Conservation (phyloP, 2,329 filamentous ascomycete genomes). For the Cryphonectria parasitica region DNA sequence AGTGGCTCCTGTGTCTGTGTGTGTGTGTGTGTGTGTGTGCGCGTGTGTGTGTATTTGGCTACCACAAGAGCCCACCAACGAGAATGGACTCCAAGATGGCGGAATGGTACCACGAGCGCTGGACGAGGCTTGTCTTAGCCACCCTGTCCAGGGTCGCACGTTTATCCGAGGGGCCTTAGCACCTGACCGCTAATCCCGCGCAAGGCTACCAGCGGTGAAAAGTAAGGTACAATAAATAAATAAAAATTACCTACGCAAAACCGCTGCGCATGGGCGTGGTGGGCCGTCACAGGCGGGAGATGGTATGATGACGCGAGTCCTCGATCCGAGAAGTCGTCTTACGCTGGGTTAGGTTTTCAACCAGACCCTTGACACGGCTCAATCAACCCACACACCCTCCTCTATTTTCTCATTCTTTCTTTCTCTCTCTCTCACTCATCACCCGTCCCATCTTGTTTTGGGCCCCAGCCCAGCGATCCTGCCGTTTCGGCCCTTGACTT, state of each 20-base stretch:
- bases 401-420: not conserved
- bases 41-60: not conserved
- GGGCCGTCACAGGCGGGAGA: slow-evolving; percentile 11
- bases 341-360: slow-evolving; percentile 25
- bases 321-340: slow-evolving; percentile 15
- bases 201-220: slow-evolving; percentile 9
- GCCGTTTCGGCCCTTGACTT: not conserved
- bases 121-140: not conserved
- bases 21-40: not conserved
- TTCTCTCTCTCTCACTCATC: not conserved
- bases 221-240: too few relatives aligned
- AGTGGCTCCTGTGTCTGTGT: not conserved
- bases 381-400: slow-evolving; percentile 8
- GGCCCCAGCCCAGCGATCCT: not conserved
- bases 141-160: not conserved
- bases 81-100: not conserved
- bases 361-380: not conserved
- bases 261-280: slow-evolving; percentile 1
- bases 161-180: not conserved
- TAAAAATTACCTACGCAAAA: not conserved
- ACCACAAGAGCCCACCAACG: too few relatives aligned
- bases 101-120: not conserved
- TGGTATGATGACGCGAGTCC: slow-evolving; percentile 26
- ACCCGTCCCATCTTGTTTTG: not conserved
- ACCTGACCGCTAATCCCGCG: slow-evolving; percentile 24